phyloP scores from a whole-genome alignment of 257 asterid genomes.

The Craterostigma plantagineum region DNA sequence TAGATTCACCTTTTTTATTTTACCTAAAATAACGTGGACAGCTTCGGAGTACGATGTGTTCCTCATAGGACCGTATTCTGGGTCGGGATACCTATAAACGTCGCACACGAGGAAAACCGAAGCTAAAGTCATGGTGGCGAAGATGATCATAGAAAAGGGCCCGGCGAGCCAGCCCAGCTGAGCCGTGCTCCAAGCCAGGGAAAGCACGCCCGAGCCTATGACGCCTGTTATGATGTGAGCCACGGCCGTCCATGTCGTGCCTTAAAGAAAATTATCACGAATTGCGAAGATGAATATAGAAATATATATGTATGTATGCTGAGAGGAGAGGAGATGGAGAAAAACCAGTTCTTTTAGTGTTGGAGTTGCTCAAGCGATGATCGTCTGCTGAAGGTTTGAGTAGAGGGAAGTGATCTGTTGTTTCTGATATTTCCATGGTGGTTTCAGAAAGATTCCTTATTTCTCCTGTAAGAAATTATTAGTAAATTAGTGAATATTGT shows the following conservation, averaged over 20 bases:
- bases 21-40: slow-evolving; percentile 29
- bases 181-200: slow-evolving; percentile 70
- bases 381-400: too few relatives aligned
- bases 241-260: slow-evolving; percentile 53
- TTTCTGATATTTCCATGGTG: too few relatives aligned
- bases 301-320: too few relatives aligned
- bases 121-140: slow-evolving; percentile 38
- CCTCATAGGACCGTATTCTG: slow-evolving; percentile 11
- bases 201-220: slow-evolving; percentile 73
- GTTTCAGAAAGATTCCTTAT: too few relatives aligned
- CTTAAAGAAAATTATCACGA: slow-evolving; percentile 11
- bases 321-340: too few relatives aligned
- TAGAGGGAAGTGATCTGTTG: too few relatives aligned
- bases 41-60: slow-evolving; percentile 51
- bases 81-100: slow-evolving; percentile 35
- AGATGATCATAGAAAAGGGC: slow-evolving; percentile 36
- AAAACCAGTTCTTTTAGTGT: too few relatives aligned
- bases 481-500: too few relatives aligned
- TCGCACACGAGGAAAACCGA: slow-evolving; percentile 35
- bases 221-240: slow-evolving; percentile 76
- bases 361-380: too few relatives aligned
- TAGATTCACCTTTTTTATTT: too few relatives aligned
- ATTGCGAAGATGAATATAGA: too few relatives aligned
- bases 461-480: too few relatives aligned
- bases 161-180: slow-evolving; percentile 84